Base-by-base conservation (phyloP, 2,329 filamentous ascomycete species). In the Emergomyces africanus region DNA sequence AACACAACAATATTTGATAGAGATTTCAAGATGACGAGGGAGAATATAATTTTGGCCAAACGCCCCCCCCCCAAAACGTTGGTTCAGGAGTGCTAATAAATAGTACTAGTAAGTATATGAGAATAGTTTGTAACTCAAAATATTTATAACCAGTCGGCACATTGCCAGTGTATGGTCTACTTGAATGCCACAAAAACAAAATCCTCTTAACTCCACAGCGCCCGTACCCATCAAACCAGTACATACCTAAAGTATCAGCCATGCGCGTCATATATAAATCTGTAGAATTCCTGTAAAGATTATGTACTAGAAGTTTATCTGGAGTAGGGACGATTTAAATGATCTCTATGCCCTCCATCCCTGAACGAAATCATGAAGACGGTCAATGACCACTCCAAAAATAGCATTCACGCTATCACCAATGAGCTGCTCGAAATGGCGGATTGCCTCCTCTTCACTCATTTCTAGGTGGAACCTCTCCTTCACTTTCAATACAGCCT, bases 381-480 rank as follows among this genome's bases (percentile, higher is more conserved):
- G 86, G 77, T 99, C 94, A 77, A 99, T 96, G 44, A 97, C 87
- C 3, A 95, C 89, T 0, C 91, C 90, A 66, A 95, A 91, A 67
- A 95, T 85, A 53, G 90, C 90, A 71, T 89, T 91, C 63, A 94
- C 81, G 63, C 89, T 92, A 70, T 96, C 90, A 66, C 94, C 89
- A 69, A 99, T 95, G 61, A 97, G 81, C 62, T 87, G 83, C 66
- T 95, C 91, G 71, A 97, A 88, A 70, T 92, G 85, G 56, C 88
- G 78, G 61, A 96, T 88, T 1, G 94, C 92, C 68, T 97, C 92
- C 69, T 96, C 91, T 72, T 99, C 94, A 54, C 81, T 88, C 70
- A 95, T 82, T 69, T 96, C 92, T 55, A 99, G 73, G 74, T 95
- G 90, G 72, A 99, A 96, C 42, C 94, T 79, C 75, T 99, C 94